phyloP scores from a whole-genome alignment of 2,329 filamentous ascomycete species.

The Xylariaceae sp. region DNA sequence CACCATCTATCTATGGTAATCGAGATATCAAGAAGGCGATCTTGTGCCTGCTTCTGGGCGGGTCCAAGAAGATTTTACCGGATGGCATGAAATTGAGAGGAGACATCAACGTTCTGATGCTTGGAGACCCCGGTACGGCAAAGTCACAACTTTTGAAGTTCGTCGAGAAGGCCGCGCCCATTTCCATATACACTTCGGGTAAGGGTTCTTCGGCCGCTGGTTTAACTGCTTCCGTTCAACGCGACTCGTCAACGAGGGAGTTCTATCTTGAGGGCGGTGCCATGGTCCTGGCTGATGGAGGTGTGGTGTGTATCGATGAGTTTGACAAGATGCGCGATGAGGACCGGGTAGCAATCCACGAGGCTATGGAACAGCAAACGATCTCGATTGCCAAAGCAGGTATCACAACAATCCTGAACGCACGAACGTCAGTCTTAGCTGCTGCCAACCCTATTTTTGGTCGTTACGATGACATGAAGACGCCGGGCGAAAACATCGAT shows the following conservation, averaged over 20 bases:
- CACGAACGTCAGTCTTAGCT: slow-evolving; percentile 88
- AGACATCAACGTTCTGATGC: slow-evolving; percentile 94
- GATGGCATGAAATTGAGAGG: slow-evolving; percentile 97
- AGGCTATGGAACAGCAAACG: slow-evolving; percentile 99
- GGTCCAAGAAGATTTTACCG: slow-evolving; percentile 94
- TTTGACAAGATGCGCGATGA: slow-evolving; percentile 99
- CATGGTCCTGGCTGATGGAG: slow-evolving; percentile 95
- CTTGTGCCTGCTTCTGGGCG: slow-evolving; percentile 85
- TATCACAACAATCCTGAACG: slow-evolving; percentile 97
- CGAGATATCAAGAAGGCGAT: slow-evolving; percentile 96
- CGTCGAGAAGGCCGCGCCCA: slow-evolving; percentile 91
- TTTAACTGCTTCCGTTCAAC: slow-evolving; percentile 94
- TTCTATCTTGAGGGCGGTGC: slow-evolving; percentile 98
- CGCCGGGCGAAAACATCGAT: slow-evolving; percentile 96
- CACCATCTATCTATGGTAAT: slow-evolving; percentile 96
- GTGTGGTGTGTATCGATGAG: slow-evolving; percentile 97
- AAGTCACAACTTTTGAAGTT: slow-evolving; percentile 98
- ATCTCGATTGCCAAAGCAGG: slow-evolving; percentile 98
- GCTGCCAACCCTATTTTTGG: slow-evolving; percentile 98
- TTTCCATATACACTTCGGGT: slow-evolving; percentile 97
- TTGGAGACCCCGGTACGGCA: slow-evolving; percentile 96
- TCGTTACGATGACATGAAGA: slow-evolving; percentile 96
- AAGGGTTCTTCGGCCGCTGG: slow-evolving; percentile 97
- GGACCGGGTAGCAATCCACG: slow-evolving; percentile 95
- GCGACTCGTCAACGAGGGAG: slow-evolving; percentile 85